These are phyloP conservation scores for Aureobasidium sp. DNA, from an alignment of 2,329 filamentous ascomycete species.

Conservation along the genomic window DNA sequence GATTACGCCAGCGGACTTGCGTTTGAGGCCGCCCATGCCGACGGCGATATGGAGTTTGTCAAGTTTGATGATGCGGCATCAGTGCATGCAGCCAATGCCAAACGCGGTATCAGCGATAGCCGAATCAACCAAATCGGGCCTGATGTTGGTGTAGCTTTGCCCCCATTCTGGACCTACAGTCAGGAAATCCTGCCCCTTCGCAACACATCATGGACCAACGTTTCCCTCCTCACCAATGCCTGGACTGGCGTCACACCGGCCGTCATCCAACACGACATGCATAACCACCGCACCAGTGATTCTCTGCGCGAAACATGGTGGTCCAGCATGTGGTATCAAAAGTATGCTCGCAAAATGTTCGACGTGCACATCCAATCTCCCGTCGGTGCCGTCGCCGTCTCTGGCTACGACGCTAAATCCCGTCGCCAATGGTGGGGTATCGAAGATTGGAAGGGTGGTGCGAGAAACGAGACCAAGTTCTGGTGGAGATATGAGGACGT, in stretches of 20 bases:
- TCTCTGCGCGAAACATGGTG: slow-evolving; percentile 10
- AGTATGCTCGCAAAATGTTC: slow-evolving; percentile 15
- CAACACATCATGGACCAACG: slow-evolving; percentile 13
- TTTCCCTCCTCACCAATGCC: slow-evolving; percentile 15
- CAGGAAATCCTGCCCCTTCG: slow-evolving; percentile 12
- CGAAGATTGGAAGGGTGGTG: slow-evolving; percentile 12
- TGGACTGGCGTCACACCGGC: slow-evolving; percentile 15
- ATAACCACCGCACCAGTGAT: background rate
- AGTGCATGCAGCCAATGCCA: slow-evolving; percentile 15
- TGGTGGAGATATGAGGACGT: slow-evolving; percentile 13
- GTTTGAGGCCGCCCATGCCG: slow-evolving; percentile 20
- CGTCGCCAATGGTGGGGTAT: slow-evolving; percentile 17
- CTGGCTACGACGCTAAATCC: slow-evolving; percentile 29
- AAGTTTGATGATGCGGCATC: slow-evolving; percentile 16
- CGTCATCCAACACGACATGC: slow-evolving; percentile 11
- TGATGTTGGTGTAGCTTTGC: slow-evolving; percentile 18
- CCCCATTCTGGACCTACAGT: slow-evolving; percentile 16
- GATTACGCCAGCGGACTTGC: slow-evolving; percentile 22
- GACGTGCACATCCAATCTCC: slow-evolving; percentile 15
- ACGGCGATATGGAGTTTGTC: slow-evolving; percentile 22
- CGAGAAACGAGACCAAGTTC: slow-evolving; percentile 4
- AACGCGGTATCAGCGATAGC: slow-evolving; percentile 12
- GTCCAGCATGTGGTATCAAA: slow-evolving; percentile 14
- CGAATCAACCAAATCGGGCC: slow-evolving; percentile 15
- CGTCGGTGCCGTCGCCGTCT: slow-evolving; percentile 23